Percentiles rank a stretch among this genome's conserved stretches.
Evolutionary conservation across 495 filamentous ascomycete species (phyloP).

Genomic region (Corynascus novoguineensis): DNA sequence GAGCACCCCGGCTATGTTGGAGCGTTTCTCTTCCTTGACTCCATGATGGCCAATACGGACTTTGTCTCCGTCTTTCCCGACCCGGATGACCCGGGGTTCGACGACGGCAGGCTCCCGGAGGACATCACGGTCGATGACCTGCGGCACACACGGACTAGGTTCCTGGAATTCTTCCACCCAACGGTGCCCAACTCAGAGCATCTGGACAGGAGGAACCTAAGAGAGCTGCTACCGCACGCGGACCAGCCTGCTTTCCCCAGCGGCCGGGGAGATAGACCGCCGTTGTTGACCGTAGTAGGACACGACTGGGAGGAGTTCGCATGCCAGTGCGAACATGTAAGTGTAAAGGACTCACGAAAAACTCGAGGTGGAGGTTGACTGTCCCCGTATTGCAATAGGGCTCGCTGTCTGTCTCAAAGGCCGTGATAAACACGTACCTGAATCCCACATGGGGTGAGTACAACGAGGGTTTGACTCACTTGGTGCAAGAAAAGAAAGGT

Average conservation of each 20-base stretch:
- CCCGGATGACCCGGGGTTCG: conserved; percentile 48
- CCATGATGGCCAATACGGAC: conserved; percentile 56
- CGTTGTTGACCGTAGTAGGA: conserved; percentile 52
- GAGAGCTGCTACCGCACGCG: conserved; percentile 45
- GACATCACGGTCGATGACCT: conserved; percentile 45
- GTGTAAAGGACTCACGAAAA: conserved; percentile 13
- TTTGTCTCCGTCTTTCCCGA: conserved; percentile 57
- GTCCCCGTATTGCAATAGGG: too few species aligned
- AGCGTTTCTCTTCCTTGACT: conserved; percentile 55
- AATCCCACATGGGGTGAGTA: conserved; percentile 54
- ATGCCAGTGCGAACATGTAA: conserved; percentile 40
- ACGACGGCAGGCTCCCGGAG: conserved; percentile 35
- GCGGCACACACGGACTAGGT: conserved; percentile 38
- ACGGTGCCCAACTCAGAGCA: conserved; percentile 51
- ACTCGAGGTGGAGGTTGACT: too few species aligned
- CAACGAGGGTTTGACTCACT: conserved; percentile 48
- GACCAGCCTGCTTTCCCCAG: conserved; percentile 43
- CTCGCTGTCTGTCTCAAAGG: conserved; percentile 34
- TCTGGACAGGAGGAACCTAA: conserved; percentile 48
- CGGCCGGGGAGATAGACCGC: conserved; percentile 32
- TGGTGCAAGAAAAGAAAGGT: conserved; percentile 42
- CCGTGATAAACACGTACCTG: conserved; percentile 45
- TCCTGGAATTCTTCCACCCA: conserved; percentile 46
- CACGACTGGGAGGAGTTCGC: conserved; percentile 58
- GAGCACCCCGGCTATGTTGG: conserved; percentile 39